These are phyloP conservation scores for Leccinum uliginosum DNA, from an alignment of 768 basidiomycete genomes.

Conservation along the genomic window DNA sequence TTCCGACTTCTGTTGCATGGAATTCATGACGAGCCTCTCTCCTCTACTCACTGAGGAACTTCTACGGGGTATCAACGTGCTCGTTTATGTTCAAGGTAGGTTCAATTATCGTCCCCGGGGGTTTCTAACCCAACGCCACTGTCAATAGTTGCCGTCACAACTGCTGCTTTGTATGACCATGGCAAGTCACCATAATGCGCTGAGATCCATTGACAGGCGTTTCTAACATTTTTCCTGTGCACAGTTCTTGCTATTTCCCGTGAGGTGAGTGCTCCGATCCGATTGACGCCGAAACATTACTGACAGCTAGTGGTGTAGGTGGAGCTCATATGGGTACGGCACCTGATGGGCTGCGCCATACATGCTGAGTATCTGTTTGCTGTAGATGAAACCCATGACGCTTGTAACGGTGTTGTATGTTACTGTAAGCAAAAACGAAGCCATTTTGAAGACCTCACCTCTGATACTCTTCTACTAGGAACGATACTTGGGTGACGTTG, in stretches of 20 bases:
- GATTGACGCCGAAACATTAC: background rate
- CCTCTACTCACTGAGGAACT: conserved; percentile 5
- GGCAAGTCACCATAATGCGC: conserved; percentile 6
- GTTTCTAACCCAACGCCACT: conserved; percentile 3
- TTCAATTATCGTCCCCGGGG: background rate
- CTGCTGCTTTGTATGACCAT: conserved; percentile 28
- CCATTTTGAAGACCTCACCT: background rate
- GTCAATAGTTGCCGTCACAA: conserved; percentile 25
- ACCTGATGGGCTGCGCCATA: background rate
- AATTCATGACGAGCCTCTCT: conserved; percentile 21
- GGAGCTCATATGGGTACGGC: conserved; percentile 30
- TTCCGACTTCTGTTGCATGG: conserved; percentile 1
- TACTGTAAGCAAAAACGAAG: conserved; percentile 15
- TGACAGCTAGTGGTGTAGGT: conserved; percentile 15
- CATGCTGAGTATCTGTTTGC: background rate
- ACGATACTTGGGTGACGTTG: conserved; percentile 29
- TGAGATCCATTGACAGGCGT: background rate
- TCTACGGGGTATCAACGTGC: conserved; percentile 8
- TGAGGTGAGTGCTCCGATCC: conserved; percentile 19
- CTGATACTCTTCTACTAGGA: conserved; percentile 19
- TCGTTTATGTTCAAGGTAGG: conserved; percentile 23
- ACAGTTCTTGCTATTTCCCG: conserved; percentile 24
- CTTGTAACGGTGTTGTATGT: conserved; percentile 24
- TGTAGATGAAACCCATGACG: conserved; percentile 24
- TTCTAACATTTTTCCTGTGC: background rate